A percentile compares a stretch with the other conserved stretches of the same genome.
Conservation (phyloP, 257 asterid species). For the Osmanthus fragrans region DNA sequence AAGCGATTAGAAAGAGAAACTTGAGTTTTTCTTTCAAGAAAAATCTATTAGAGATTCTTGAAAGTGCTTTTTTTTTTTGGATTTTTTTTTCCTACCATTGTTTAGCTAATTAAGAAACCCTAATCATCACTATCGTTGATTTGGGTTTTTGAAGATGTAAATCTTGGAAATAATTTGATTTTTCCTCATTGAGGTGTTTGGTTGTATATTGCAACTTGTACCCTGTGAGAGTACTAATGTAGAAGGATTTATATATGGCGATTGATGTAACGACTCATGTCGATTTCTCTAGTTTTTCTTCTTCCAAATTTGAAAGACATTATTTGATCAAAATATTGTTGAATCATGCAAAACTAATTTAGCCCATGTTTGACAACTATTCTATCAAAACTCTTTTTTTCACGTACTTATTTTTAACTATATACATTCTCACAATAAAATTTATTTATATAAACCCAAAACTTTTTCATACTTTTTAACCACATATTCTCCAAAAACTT, state of each 20-base stretch:
- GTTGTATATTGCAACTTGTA: conserved; percentile 35
- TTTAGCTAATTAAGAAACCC: conserved; percentile 24
- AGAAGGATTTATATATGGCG: background rate
- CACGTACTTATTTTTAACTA: too few relatives aligned
- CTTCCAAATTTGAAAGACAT: background rate
- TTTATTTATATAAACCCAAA: too few relatives aligned
- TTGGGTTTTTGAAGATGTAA: conserved; percentile 29
- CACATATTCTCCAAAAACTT: too few relatives aligned
- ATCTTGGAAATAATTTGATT: conserved; percentile 36
- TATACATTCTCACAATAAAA: too few relatives aligned
- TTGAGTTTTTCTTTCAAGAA: conserved; percentile 1
- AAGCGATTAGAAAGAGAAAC: conserved; percentile 10
- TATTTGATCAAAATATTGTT: background rate
- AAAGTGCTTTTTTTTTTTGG: background rate
- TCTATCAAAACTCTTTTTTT: too few relatives aligned
- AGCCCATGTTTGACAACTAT: too few relatives aligned
- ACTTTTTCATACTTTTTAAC: too few relatives aligned
- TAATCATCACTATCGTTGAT: conserved; percentile 5
- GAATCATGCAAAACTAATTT: background rate
- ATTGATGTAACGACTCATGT: background rate
- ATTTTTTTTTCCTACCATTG: background rate
- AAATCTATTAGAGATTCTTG: background rate
- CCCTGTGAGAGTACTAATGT: conserved; percentile 41
- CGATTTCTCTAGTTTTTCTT: background rate
- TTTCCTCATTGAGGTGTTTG: conserved; percentile 58